These are phyloP conservation scores for Buxus sempervirens DNA, from an alignment of 164 flowering plant species.

Conservation along the genomic window DNA sequence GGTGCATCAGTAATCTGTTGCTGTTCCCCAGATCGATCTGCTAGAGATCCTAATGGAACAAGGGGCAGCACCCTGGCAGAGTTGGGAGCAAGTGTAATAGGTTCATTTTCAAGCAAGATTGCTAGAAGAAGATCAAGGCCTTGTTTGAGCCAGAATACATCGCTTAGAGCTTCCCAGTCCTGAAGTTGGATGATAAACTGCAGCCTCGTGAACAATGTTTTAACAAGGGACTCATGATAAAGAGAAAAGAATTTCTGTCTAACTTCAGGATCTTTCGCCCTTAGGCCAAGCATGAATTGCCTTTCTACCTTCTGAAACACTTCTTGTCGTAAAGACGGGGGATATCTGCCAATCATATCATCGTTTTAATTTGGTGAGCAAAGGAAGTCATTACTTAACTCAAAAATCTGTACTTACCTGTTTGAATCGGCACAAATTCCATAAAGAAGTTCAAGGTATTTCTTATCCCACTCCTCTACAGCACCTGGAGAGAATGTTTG, in stretches of 20 bases:
- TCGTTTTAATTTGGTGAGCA: conserved; percentile 5
- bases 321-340: conserved; percentile 67
- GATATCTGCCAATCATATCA: conserved; percentile 50
- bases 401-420: conserved; percentile 44
- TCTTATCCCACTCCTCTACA: conserved; percentile 86
- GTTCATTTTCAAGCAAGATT: conserved; percentile 73
- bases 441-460: conserved; percentile 92
- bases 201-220: conserved; percentile 76
- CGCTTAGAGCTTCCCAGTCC: conserved; percentile 97
- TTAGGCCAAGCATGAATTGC: conserved; percentile 89
- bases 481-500: conserved; percentile 52
- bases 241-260: conserved; percentile 75
- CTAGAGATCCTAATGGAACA: conserved; percentile 38
- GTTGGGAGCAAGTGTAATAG: conserved; percentile 92
- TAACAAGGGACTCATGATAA: conserved; percentile 87
- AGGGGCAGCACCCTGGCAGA: conserved; percentile 83
- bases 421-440: conserved; percentile 86
- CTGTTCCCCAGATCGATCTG: conserved; percentile 53
- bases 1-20: conserved; percentile 49
- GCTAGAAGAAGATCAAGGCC: conserved; percentile 98
- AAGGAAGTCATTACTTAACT: conserved; percentile 4
- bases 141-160: conserved; percentile 99
- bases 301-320: conserved; percentile 92
- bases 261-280: conserved; percentile 89
- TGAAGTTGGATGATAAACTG: conserved; percentile 91